phyloP scores from a whole-genome alignment of 768 basidiomycete genomes.

The Leucocoprinus sp. region DNA sequence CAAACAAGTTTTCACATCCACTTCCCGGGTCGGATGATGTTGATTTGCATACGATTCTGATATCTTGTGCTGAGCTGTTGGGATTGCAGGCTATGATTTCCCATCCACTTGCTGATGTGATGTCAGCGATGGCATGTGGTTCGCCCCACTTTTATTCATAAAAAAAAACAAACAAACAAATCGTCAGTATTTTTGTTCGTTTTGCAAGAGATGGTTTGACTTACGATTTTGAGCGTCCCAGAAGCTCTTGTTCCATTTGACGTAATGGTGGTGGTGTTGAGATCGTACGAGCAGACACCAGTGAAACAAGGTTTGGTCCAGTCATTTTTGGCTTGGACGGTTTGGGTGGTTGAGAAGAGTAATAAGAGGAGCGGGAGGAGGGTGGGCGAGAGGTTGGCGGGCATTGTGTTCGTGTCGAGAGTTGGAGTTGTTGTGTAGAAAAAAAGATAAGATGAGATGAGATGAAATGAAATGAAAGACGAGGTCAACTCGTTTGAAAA shows the following conservation, averaged over 20 bases:
- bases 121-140: constrained; percentile 29
- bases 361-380: background rate
- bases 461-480: background rate
- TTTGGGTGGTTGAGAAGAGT: constrained; percentile 1
- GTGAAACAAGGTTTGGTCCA: constrained; percentile 32
- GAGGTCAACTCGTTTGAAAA: background rate
- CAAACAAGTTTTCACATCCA: constrained; percentile 9
- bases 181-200: no score
- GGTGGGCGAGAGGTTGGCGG: background rate
- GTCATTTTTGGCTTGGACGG: constrained; percentile 27
- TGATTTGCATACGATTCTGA: constrained; percentile 39
- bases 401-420: no score
- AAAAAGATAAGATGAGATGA: background rate
- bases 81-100: constrained; percentile 38
- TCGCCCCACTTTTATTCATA: constrained; percentile 33
- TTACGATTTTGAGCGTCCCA: constrained; percentile 33
- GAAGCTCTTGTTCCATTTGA: constrained; percentile 24
- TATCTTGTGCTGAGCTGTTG: constrained; percentile 32
- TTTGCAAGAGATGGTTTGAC: constrained; percentile 11
- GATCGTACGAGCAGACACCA: constrained; percentile 33
- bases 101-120: constrained; percentile 46
- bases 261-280: constrained; percentile 23
- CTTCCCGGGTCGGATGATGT: constrained; percentile 12
- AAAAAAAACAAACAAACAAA: no score
- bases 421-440: no score